Evolutionary conservation across 83 land plant genomes (phyloP).

Genomic region (Larix sibirica): DNA sequence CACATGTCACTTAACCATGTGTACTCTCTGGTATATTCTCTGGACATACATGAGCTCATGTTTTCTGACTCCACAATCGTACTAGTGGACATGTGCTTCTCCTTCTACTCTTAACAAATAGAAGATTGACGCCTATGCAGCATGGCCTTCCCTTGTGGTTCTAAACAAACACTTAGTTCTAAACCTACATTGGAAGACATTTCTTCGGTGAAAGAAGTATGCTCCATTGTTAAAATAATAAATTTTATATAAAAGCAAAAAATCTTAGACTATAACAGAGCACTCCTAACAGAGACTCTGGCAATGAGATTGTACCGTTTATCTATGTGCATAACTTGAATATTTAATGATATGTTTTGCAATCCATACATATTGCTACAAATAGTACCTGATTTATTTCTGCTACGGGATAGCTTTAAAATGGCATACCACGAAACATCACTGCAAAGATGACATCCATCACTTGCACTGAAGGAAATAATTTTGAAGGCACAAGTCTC

Average conservation of each 20-base stretch:
- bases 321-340: not conserved
- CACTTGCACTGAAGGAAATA: not conserved
- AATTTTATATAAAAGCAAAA: not conserved
- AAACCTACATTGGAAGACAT: too few species aligned
- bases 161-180: too few species aligned
- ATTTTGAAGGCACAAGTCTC: not conserved
- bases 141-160: too few species aligned
- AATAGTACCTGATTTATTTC: not conserved
- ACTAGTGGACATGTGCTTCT: too few species aligned
- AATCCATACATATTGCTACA: not conserved
- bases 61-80: too few species aligned
- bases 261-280: not conserved
- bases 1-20: too few species aligned
- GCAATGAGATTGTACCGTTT: not conserved
- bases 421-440: not conserved
- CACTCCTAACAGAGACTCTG: not conserved
- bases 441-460: not conserved
- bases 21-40: too few species aligned
- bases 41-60: too few species aligned
- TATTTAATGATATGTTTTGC: not conserved
- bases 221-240: not conserved
- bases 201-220: not conserved
- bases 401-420: not conserved
- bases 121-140: too few species aligned
- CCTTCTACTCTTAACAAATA: too few species aligned